phyloP scores from a whole-genome alignment of 2,329 filamentous ascomycete species.

The Ophiostoma triangulosporum region DNA sequence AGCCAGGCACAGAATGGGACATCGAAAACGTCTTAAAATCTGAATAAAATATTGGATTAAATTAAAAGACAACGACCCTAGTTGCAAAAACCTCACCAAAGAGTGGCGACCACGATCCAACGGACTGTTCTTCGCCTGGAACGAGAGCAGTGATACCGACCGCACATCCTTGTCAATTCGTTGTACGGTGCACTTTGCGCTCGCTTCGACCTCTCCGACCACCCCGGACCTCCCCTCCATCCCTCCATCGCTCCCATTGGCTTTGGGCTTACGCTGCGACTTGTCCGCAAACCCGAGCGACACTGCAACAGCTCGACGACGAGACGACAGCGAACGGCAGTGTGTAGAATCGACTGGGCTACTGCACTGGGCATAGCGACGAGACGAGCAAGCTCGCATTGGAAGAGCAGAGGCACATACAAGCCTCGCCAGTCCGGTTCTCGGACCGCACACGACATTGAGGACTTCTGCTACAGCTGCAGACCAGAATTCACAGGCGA shows the following conservation, averaged over 20 bases:
- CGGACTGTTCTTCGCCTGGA: neutral
- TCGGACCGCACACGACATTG: neutral
- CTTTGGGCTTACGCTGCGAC: neutral
- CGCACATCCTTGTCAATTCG: neutral
- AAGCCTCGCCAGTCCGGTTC: too few relatives aligned
- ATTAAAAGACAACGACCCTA: neutral
- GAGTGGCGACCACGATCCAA: neutral
- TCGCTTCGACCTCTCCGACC: neutral
- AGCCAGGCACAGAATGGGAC: neutral
- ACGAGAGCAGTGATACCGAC: neutral
- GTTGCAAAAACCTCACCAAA: neutral
- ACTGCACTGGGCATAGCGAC: too few relatives aligned
- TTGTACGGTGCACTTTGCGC: neutral
- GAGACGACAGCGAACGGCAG: neutral
- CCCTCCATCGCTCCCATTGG: neutral
- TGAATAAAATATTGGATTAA: conserved; percentile 1
- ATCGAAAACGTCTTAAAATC: neutral
- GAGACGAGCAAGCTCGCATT: neutral
- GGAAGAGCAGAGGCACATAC: neutral
- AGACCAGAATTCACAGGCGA: neutral
- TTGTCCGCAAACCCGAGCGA: conserved; percentile 4
- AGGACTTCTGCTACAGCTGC: neutral
- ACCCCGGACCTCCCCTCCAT: neutral
- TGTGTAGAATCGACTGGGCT: neutral
- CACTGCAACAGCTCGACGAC: neutral